Conservation (phyloP, 2,329 filamentous ascomycete genomes). For the Fusarium devonianum region DNA sequence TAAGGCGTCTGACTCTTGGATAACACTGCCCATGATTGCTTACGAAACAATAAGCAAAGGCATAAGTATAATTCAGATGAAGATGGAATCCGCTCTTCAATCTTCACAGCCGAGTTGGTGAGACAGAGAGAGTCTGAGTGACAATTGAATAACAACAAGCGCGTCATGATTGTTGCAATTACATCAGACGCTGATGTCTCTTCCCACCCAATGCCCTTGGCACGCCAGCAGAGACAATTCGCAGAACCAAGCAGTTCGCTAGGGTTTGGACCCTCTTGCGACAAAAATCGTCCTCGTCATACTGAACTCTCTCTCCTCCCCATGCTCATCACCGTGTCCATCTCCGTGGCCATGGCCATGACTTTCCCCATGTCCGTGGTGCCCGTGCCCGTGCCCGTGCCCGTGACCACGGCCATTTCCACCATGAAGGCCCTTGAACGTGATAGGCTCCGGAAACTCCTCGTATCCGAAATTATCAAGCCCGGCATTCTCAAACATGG, state of each 20-base stretch:
- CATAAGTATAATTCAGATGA: no score
- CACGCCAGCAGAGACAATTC: background rate
- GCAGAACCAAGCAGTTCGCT: background rate
- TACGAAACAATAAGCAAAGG: no score
- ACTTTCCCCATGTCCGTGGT: slow-evolving; percentile 5
- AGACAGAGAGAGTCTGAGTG: no score
- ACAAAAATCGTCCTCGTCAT: slow-evolving; percentile 48
- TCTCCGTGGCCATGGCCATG: slow-evolving; percentile 10
- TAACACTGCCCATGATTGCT: no score
- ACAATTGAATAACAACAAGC: no score
- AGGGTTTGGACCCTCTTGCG: slow-evolving; percentile 56
- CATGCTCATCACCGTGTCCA: background rate
- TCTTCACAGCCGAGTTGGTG: no score
- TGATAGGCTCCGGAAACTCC: slow-evolving; percentile 58
- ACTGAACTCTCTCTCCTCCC: slow-evolving; percentile 3
- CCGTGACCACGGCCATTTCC: slow-evolving; percentile 9
- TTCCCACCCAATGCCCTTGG: no score
- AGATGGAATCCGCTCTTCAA: no score
- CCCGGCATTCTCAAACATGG: slow-evolving; percentile 71
- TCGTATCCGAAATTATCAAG: slow-evolving; percentile 64
- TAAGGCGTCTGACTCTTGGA: no score
- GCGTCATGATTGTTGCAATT: no score
- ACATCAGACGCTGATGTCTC: no score
- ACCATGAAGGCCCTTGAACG: slow-evolving; percentile 45
- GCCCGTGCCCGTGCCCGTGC: slow-evolving; percentile 9